Evolutionary conservation across 2,329 filamentous ascomycete genomes (phyloP).

Genomic region (Beauveria bassiana): DNA sequence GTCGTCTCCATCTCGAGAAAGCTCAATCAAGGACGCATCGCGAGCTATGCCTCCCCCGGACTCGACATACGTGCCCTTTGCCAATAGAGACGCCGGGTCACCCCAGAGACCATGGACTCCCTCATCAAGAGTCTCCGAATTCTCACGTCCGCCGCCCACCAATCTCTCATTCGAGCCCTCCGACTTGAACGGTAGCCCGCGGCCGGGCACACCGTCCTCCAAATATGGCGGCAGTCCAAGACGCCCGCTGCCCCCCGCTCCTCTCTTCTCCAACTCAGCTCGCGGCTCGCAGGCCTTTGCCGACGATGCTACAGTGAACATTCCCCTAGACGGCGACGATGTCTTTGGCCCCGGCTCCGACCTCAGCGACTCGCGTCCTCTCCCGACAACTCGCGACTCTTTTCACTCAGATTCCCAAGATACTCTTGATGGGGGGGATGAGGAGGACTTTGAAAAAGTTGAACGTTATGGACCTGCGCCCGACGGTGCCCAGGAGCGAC

Average conservation of each 20-base stretch:
- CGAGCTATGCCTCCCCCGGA: conserved; percentile 56
- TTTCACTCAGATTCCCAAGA: conserved; percentile 47
- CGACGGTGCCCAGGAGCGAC: conserved; percentile 74
- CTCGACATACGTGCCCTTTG: conserved; percentile 53
- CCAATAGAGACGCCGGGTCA: conserved; percentile 35
- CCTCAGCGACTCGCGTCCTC: conserved; percentile 43
- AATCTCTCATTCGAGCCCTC: conserved; percentile 73
- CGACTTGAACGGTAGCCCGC: conserved; percentile 81
- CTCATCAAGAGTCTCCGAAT: conserved; percentile 48
- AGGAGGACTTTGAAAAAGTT: conserved; percentile 46
- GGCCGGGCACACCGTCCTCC: conserved; percentile 85
- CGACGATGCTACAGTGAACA: conserved; percentile 64
- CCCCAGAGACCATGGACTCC: conserved; percentile 54
- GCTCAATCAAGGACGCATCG: conserved; percentile 47
- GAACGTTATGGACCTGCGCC: conserved; percentile 86
- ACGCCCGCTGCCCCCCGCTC: conserved; percentile 79
- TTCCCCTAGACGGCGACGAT: conserved; percentile 61
- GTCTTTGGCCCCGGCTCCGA: conserved; percentile 60
- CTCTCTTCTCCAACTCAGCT: conserved; percentile 61
- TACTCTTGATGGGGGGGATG: conserved; percentile 42
- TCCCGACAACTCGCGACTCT: conserved; percentile 45
- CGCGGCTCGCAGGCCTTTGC: conserved; percentile 46
- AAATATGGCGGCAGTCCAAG: conserved; percentile 82
- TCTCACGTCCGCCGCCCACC: conserved; percentile 62
- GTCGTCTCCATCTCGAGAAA: conserved; percentile 36